A percentile compares a stretch with the other conserved stretches of the same genome.
Conservation (phyloP, 768 basidiomycete species). For the Mrakia hoshinonis region DNA sequence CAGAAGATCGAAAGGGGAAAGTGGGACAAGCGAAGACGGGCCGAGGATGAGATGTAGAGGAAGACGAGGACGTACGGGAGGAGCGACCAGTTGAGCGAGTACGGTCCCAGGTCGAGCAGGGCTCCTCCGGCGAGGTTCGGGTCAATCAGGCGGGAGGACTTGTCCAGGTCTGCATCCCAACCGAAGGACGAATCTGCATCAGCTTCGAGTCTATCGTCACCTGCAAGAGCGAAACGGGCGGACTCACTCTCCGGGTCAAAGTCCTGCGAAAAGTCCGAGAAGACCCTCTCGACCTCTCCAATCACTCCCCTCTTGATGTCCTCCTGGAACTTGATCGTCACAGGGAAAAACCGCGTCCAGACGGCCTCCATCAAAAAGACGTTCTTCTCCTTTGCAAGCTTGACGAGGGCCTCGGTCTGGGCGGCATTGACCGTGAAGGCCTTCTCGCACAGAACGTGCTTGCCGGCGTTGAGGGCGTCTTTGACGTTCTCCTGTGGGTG, state of each 20-base stretch:
- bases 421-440: slow-evolving; percentile 69
- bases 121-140: slow-evolving; percentile 26
- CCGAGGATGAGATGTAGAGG: background rate
- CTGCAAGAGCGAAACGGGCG: too few species aligned
- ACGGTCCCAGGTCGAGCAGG: slow-evolving; percentile 16
- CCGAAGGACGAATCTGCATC: background rate
- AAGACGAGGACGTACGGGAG: slow-evolving; percentile 2
- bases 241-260: slow-evolving; percentile 9
- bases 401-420: slow-evolving; percentile 64
- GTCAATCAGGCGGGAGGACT: slow-evolving; percentile 15
- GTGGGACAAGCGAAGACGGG: background rate
- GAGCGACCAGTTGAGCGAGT: slow-evolving; percentile 17
- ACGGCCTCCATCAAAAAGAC: slow-evolving; percentile 80
- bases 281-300: slow-evolving; percentile 16
- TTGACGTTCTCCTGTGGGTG: slow-evolving; percentile 50
- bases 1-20: background rate
- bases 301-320: slow-evolving; percentile 17
- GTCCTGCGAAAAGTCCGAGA: slow-evolving; percentile 10
- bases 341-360: slow-evolving; percentile 22
- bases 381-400: slow-evolving; percentile 63
- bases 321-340: slow-evolving; percentile 16
- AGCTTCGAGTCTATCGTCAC: too few species aligned
- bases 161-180: slow-evolving; percentile 5
- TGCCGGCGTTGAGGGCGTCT: slow-evolving; percentile 66
- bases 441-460: slow-evolving; percentile 83